phyloP scores from a whole-genome alignment of 2,329 filamentous ascomycete species.

The Fusarium metavorans region DNA sequence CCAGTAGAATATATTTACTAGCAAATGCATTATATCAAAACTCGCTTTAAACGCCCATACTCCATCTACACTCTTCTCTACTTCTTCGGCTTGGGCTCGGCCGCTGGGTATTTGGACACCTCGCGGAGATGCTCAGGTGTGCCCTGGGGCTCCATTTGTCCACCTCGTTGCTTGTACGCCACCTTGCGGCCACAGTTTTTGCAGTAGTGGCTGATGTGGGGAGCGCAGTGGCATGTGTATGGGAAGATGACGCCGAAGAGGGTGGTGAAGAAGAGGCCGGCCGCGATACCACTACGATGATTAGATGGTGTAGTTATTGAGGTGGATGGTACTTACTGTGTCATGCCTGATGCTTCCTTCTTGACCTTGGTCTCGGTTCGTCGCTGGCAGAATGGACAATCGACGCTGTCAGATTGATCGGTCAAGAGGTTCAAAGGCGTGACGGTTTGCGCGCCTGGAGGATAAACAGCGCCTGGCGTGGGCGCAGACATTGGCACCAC shows the following conservation, averaged over 20 bases:
- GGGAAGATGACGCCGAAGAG: constrained; percentile 41
- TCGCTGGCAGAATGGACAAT: constrained; percentile 44
- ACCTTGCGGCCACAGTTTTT: constrained; percentile 44
- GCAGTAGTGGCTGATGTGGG: constrained; percentile 42
- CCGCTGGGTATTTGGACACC: constrained; percentile 37
- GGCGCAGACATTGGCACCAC: background rate
- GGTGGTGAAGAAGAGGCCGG: constrained; percentile 40
- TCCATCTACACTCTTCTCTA: background rate
- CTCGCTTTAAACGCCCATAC: constrained; percentile 10
- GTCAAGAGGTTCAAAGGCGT: constrained; percentile 42
- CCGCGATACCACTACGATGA: constrained; percentile 10
- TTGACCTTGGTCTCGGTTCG: constrained; percentile 37
- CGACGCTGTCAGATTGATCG: constrained; percentile 41
- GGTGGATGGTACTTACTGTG: constrained; percentile 35
- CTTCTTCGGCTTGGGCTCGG: constrained; percentile 14
- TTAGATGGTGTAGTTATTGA: constrained; percentile 1
- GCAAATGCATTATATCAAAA: background rate
- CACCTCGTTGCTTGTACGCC: constrained; percentile 27
- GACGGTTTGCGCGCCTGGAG: constrained; percentile 26
- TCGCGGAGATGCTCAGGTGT: constrained; percentile 45
- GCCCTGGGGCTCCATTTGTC: constrained; percentile 35
- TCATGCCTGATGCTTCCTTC: constrained; percentile 34
- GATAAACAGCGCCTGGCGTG: background rate
- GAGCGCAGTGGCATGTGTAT: constrained; percentile 36
- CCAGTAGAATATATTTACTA: background rate